These are phyloP conservation scores for Cordyceps fumosorosea DNA, from an alignment of 2,329 filamentous ascomycete genomes.

Conservation along the genomic window DNA sequence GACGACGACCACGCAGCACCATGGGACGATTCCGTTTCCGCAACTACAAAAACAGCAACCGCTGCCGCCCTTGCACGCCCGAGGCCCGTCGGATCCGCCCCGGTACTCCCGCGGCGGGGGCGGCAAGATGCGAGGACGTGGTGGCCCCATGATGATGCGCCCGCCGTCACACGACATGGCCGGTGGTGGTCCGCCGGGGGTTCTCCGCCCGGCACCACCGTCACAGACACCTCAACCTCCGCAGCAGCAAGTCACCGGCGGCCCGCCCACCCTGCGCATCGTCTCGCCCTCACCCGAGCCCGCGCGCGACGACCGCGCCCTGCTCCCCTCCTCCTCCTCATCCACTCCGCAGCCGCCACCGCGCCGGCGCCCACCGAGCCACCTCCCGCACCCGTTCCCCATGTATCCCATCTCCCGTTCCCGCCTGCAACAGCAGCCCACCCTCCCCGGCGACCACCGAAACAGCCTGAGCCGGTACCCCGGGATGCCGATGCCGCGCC, in stretches of 20 bases:
- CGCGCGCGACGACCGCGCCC: constrained; percentile 16
- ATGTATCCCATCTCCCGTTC: constrained; percentile 1
- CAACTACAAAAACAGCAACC: background rate
- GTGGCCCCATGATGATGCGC: background rate
- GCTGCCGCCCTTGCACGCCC: background rate
- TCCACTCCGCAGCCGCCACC: background rate
- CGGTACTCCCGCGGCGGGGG: constrained; percentile 9
- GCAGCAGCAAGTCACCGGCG: constrained; percentile 12
- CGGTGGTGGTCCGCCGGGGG: too few species aligned
- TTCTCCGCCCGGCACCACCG: background rate
- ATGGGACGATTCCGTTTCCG: constrained; percentile 9
- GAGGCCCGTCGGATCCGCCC: background rate
- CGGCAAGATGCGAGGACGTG: background rate
- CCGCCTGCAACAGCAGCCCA: background rate
- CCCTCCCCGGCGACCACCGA: background rate
- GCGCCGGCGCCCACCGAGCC: constrained; percentile 9
- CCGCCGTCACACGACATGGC: background rate
- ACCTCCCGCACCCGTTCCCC: constrained; percentile 12
- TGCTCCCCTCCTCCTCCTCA: constrained; percentile 12
- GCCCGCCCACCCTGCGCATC: constrained; percentile 31
- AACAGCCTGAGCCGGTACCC: constrained; percentile 4
- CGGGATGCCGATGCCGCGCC: constrained; percentile 9
- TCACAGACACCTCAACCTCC: background rate
- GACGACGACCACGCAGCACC: constrained; percentile 28
- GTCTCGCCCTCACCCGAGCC: constrained; percentile 29